phyloP scores from a whole-genome alignment of 345 rosid species.

The Eucalyptus albens region DNA sequence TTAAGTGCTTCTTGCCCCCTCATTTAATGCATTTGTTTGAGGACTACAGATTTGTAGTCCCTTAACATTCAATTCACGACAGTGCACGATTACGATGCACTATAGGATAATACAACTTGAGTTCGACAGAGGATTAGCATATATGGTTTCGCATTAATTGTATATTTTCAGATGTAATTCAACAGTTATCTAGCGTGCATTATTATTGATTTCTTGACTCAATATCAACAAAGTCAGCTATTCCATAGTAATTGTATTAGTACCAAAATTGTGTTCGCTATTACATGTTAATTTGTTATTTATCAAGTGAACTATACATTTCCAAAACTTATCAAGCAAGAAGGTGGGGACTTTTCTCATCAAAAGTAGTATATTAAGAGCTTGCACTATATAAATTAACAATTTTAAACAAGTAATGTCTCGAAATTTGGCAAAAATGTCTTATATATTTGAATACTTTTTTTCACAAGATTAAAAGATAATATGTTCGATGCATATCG shows the following conservation, averaged over 20 bases:
- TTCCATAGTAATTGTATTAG: background rate
- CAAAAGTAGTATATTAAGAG: background rate
- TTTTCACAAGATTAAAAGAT: background rate
- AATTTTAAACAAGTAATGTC: background rate
- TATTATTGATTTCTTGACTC: background rate
- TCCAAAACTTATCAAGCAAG: background rate
- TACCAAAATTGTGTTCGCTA: background rate
- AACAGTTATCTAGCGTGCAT: background rate
- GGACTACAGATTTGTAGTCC: background rate
- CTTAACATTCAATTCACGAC: background rate
- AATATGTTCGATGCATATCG: background rate
- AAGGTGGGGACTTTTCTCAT: background rate
- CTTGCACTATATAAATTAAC: background rate
- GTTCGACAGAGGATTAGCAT: rapidly evolving
- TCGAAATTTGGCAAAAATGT: background rate
- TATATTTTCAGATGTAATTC: background rate
- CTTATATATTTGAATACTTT: background rate
- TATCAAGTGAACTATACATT: background rate
- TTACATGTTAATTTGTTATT: background rate
- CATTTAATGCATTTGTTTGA: background rate
- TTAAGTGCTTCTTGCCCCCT: background rate
- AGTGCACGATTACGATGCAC: background rate
- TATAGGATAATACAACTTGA: background rate
- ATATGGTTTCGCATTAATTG: background rate
- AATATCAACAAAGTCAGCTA: rapidly evolving